A percentile compares a stretch with the other conserved stretches of the same genome.
phyloP scores from a whole-genome alignment of 768 basidiomycete genomes.

The Xerocomellus intermedius region DNA sequence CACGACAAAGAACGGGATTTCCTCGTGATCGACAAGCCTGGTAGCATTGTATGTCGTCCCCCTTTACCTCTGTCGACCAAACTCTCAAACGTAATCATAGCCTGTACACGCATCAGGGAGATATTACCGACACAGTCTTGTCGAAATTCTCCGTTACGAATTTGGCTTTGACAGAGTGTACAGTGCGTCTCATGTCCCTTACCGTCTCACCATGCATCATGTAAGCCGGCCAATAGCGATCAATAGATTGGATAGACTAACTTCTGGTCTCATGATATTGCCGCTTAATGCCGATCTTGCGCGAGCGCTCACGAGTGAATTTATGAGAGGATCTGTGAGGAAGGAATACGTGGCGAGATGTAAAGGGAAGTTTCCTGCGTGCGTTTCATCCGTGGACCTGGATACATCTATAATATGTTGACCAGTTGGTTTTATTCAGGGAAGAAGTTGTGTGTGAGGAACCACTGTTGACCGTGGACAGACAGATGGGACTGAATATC shows the following conservation, averaged over 20 bases:
- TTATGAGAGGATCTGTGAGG: slow-evolving; percentile 73
- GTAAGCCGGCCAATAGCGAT: slow-evolving; percentile 56
- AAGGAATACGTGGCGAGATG: slow-evolving; percentile 95
- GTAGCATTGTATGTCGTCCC: slow-evolving; percentile 79
- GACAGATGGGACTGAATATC: slow-evolving; percentile 96
- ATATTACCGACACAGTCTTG: slow-evolving; percentile 84
- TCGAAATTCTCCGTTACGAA: slow-evolving; percentile 82
- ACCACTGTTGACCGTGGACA: slow-evolving; percentile 86
- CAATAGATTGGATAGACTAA: slow-evolving; percentile 91
- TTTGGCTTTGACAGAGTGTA: slow-evolving; percentile 80
- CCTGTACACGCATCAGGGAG: slow-evolving; percentile 92
- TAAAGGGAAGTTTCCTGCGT: slow-evolving; percentile 84
- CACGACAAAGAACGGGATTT: slow-evolving; percentile 79
- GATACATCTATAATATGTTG: not conserved
- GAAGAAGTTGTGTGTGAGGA: slow-evolving; percentile 81
- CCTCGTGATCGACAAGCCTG: slow-evolving; percentile 94
- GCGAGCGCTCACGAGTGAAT: slow-evolving; percentile 72
- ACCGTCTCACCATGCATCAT: not conserved
- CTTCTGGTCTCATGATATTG: slow-evolving; percentile 93
- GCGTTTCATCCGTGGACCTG: slow-evolving; percentile 30
- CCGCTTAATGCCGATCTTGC: slow-evolving; percentile 73
- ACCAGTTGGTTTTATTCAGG: slow-evolving; percentile 37
- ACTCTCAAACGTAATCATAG: slow-evolving; percentile 35
- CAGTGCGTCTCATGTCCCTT: slow-evolving; percentile 51
- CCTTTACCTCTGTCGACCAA: not conserved